phyloP scores from a whole-genome alignment of 2,329 filamentous ascomycete species.

The Didymella segeticola region DNA sequence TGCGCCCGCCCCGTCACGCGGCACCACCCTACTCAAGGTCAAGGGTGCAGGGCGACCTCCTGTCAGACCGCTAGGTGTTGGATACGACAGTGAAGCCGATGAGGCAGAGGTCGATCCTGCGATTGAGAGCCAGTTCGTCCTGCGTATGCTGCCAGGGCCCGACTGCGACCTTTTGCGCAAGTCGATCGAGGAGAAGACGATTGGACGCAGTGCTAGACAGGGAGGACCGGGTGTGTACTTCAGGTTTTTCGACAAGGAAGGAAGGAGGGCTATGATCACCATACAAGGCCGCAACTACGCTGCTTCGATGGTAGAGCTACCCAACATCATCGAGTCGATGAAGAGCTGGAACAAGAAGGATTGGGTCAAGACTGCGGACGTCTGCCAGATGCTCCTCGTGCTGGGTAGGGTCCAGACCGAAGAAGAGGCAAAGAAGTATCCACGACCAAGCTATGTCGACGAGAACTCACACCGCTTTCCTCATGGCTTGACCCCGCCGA shows the following conservation, averaged over 20 bases:
- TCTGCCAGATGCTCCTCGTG: conserved; percentile 88
- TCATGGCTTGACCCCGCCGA: conserved; percentile 85
- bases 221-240: conserved; percentile 81
- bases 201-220: conserved; percentile 69
- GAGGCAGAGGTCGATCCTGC: conserved; percentile 87
- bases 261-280: conserved; percentile 74
- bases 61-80: conserved; percentile 74
- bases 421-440: conserved; percentile 56
- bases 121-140: conserved; percentile 86
- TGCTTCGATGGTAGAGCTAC: conserved; percentile 80
- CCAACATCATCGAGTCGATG: conserved; percentile 87
- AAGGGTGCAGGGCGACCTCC: conserved; percentile 45
- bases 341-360: conserved; percentile 90
- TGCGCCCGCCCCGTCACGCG: conserved; percentile 19
- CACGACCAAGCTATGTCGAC: conserved; percentile 76
- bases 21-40: conserved; percentile 42
- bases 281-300: conserved; percentile 76
- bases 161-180: conserved; percentile 84
- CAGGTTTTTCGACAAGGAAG: conserved; percentile 77
- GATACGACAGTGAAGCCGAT: conserved; percentile 95
- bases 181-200: conserved; percentile 76
- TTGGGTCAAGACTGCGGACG: conserved; percentile 87
- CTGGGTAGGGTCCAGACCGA: conserved; percentile 69
- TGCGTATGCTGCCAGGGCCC: conserved; percentile 86
- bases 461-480: conserved; percentile 74